phyloP scores from a whole-genome alignment of 2,329 filamentous ascomycete genomes.

The Aureobasidium sp. region DNA sequence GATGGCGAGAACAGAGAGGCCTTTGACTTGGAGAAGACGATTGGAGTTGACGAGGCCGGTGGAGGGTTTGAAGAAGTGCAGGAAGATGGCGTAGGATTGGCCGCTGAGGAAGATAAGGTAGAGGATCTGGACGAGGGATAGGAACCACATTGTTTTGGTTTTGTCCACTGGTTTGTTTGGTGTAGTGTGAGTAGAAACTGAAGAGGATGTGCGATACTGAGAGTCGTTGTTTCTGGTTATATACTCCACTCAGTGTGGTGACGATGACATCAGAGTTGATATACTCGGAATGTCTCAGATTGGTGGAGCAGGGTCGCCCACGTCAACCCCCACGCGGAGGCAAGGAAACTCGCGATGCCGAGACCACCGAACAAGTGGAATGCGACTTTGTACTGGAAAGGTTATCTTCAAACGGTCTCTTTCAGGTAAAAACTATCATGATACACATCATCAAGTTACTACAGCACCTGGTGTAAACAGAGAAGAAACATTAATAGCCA shows the following conservation, averaged over 20 bases:
- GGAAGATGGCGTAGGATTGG: slow-evolving; percentile 6
- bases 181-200: too few species aligned
- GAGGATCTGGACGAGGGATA: slow-evolving; percentile 6
- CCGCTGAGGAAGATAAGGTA: slow-evolving; percentile 6
- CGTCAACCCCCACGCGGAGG: background rate
- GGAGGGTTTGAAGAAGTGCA: slow-evolving; percentile 9
- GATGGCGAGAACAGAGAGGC: background rate
- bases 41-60: background rate
- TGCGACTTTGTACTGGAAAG: background rate
- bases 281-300: background rate
- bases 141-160: slow-evolving; percentile 1
- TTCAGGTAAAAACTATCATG: background rate
- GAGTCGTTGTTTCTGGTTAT: background rate
- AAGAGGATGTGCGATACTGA: background rate
- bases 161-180: background rate
- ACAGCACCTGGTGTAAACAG: background rate
- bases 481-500: slow-evolving; percentile 17
- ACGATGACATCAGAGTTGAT: slow-evolving; percentile 5
- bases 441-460: background rate
- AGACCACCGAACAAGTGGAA: background rate
- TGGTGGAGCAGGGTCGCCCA: background rate
- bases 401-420: background rate
- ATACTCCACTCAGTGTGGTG: background rate
- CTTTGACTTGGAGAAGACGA: background rate
- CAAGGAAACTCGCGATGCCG: background rate